Base-by-base conservation (phyloP, 2,329 filamentous ascomycete species). In the Xylaria sp. region DNA sequence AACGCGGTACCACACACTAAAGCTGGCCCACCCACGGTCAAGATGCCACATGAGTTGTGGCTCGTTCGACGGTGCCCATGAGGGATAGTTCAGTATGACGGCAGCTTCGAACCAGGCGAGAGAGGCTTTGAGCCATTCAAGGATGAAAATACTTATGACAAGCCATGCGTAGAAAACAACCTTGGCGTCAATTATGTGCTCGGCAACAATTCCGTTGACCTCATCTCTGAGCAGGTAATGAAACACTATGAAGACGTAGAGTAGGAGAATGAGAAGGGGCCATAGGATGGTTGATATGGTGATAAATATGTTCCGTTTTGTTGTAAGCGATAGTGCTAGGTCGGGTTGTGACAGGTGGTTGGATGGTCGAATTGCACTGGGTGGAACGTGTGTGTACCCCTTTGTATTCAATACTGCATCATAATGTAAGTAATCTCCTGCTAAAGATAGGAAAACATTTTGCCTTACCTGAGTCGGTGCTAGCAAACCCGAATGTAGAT, bases 91-190 rank as follows among this genome's bases (percentile, higher is more conserved):
- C 20, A 54, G 39, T 28, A 65, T 28, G 9, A 58, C 34, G 44
- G 56, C 63, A 2, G 63, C 55, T 31, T 65, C 63, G 25, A 65
- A 65, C 23, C 63, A 58, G 25, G 63, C 46, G 34, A 65, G 37
- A 15, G 55, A 37, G 9, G 63, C 25, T 54, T 65, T 59, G 23
- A 58, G 44, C 63, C 63, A 65, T 31, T 65, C 63, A 7, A 65
- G 55, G 7, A 65, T 39, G 34, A 65, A 60, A 15, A 65, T 60
- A 31, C 63, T 58, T 23, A 65, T 8, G 25, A 65, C 54, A 15
- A 65, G 18, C 63, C 63, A 65, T 13, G 55, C 63, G 34, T 28
- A 65, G n/a, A 65, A 65, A 10, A 41, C 34, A 4, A 50, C 41
- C 9, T 65, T 65, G 2, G 63, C 63, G 54, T 65, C 55, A 15